Base-by-base conservation (phyloP, 148 eudicot species). In the Diospyros lotus region DNA sequence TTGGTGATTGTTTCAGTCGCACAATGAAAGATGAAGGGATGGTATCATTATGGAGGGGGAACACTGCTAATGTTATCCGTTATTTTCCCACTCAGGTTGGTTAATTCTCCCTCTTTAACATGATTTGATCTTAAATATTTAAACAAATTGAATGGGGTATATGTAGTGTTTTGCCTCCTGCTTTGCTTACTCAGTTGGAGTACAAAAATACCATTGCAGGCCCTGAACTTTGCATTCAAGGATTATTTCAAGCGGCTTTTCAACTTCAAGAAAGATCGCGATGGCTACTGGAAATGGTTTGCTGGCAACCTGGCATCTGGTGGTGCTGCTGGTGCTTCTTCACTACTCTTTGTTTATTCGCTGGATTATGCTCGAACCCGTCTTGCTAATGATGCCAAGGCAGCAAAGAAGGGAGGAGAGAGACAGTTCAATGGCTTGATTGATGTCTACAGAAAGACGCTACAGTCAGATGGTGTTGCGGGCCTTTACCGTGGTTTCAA, bases 401-500 rank as follows among this genome's bases (percentile, higher is more conserved):
- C 92, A 1, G 80, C 92, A 15, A 83, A 84, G 86, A 86, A 85
- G 76, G 89, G 90, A 28, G 90, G 92, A 42, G 89, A 75, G 67
- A 84, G 94, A 78, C 94, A 90, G 75, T 90, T 86, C 76, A 83
- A 90, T 54, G 94, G 94, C 18, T 80, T 88, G 50, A 73, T 90
- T 69, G 92, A 88, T 78, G 92, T 90, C 75, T 90, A 90, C 83
- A 82, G 79, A 45, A 90, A 90, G 87, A 88, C 92, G 6, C 72
- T 80, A 41, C 80, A 81, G 44, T 72, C 90, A 43, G 94, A 90
- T 75, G 94, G 94, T 82, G 39, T 90, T 71, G 88, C 86, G 54
- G 94, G 94, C 7, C 82, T 90, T 1, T 90, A 90, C 89, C 94
- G 94, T 84, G 93, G 93, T 69, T 89, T 89, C 69, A 86, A 82